These are phyloP conservation scores for Alloteropsis semialata DNA, from an alignment of 176 grass and related monocot species.

Conservation along the genomic window DNA sequence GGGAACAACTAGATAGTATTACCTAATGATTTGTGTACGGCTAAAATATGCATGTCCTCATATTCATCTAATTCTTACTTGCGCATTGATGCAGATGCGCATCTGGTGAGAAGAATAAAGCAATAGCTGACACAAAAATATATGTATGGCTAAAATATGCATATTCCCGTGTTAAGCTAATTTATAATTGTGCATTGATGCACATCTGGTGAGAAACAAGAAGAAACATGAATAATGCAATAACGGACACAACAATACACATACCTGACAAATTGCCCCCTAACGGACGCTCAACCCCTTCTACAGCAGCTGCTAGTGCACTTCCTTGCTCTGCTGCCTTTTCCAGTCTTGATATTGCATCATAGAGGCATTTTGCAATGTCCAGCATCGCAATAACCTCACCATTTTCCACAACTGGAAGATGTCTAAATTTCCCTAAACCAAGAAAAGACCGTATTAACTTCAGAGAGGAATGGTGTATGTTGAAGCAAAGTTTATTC, in stretches of 20 bases:
- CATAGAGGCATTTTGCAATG: slow-evolving; percentile 94
- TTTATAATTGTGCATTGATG: background rate
- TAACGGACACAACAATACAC: background rate
- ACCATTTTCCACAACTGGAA: slow-evolving; percentile 97
- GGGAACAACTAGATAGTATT: background rate
- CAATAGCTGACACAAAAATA: background rate
- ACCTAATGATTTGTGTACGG: background rate
- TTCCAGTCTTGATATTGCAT: slow-evolving; percentile 95
- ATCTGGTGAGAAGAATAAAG: background rate
- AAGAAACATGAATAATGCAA: background rate
- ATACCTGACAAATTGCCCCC: slow-evolving; percentile 65
- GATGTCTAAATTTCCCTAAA: slow-evolving; percentile 97
- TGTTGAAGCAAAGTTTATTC: slow-evolving; percentile 28
- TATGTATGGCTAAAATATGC: background rate
- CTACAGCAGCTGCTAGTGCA: slow-evolving; percentile 81
- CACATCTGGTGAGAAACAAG: background rate
- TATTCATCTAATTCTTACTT: slow-evolving; percentile 14
- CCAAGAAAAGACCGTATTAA: slow-evolving; percentile 27
- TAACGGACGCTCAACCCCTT: slow-evolving; percentile 70
- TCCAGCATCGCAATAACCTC: slow-evolving; percentile 97
- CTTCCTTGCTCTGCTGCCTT: slow-evolving; percentile 84
- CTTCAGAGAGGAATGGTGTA: background rate
- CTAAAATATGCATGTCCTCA: background rate
- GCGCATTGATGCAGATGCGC: background rate
- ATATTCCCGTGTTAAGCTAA: slow-evolving; percentile 1